A percentile compares a stretch with the other conserved stretches of the same genome.
phyloP scores from a whole-genome alignment of 257 asterid species.

The Scutellaria galericulata region DNA sequence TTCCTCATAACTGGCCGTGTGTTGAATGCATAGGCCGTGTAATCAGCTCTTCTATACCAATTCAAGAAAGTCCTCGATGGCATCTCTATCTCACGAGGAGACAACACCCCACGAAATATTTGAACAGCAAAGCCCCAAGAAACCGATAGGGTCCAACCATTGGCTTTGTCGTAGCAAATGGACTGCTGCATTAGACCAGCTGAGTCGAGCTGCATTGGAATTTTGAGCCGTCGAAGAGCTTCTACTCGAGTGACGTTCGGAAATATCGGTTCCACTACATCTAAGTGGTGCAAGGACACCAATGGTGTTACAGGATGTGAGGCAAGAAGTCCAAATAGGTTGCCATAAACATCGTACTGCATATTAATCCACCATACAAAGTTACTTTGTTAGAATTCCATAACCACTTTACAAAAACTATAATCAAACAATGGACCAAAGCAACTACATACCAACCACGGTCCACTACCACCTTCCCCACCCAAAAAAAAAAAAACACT shows the following conservation, averaged over 20 bases:
- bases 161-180: slow-evolving; percentile 59
- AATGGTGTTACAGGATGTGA: slow-evolving; percentile 69
- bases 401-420: neutral
- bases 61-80: slow-evolving; percentile 73
- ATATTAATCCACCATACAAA: slow-evolving; percentile 33
- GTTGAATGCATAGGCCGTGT: slow-evolving; percentile 69
- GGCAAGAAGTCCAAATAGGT: slow-evolving; percentile 66
- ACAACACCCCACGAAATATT: slow-evolving; percentile 61
- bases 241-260: slow-evolving; percentile 50
- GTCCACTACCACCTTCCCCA: slow-evolving; percentile 35
- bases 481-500: neutral
- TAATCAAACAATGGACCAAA: slow-evolving; percentile 17
- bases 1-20: slow-evolving; percentile 68
- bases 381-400: slow-evolving; percentile 22
- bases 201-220: slow-evolving; percentile 56
- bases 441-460: slow-evolving; percentile 37
- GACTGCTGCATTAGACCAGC: slow-evolving; percentile 73
- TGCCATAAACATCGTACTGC: slow-evolving; percentile 74
- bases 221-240: slow-evolving; percentile 46
- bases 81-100: slow-evolving; percentile 76
- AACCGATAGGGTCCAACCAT: slow-evolving; percentile 62
- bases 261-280: slow-evolving; percentile 71
- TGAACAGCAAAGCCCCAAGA: slow-evolving; percentile 75
- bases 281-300: slow-evolving; percentile 67
- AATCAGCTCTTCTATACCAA: slow-evolving; percentile 73